Conservation (phyloP, 306 rosid species). For the Fragaria vesca region DNA sequence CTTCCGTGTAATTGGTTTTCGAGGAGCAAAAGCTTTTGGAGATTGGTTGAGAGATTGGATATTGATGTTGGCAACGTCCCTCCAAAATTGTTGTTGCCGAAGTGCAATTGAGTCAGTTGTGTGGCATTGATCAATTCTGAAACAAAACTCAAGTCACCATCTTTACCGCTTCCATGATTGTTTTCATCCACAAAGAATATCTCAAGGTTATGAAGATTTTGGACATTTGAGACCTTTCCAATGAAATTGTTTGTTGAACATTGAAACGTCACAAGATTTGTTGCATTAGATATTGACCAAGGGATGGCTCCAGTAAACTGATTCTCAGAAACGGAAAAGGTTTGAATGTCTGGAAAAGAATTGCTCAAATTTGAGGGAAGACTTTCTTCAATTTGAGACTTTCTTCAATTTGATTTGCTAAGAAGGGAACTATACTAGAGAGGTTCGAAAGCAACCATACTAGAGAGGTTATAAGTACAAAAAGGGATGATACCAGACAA, state of each 20-base stretch:
- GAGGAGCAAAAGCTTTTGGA: rapidly evolving
- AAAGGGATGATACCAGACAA: conserved; percentile 19
- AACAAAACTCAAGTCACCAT: not conserved
- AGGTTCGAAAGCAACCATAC: conserved; percentile 7
- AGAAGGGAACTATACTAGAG: conserved; percentile 5
- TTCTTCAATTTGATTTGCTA: not conserved
- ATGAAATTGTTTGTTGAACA: not conserved
- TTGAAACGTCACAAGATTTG: not conserved
- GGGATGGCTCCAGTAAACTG: not conserved
- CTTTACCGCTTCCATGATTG: not conserved
- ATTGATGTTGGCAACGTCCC: not conserved
- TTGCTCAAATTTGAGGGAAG: not conserved
- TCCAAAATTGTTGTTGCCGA: not conserved
- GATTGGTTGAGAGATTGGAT: not conserved
- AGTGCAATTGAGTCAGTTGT: rapidly evolving
- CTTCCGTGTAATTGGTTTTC: not conserved
- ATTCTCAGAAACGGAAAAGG: not conserved
- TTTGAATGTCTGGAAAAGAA: not conserved
- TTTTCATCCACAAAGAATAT: not conserved
- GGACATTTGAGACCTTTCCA: not conserved
- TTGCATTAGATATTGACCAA: conserved; percentile 1
- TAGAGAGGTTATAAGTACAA: conserved; percentile 26
- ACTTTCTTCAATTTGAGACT: not conserved
- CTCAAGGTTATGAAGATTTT: not conserved
- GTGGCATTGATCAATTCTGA: not conserved